Percentiles rank a stretch among this genome's conserved stretches.
phyloP scores from a whole-genome alignment of 225 moss, liverwort and hornwort species.

The Physcomitrium patens region DNA sequence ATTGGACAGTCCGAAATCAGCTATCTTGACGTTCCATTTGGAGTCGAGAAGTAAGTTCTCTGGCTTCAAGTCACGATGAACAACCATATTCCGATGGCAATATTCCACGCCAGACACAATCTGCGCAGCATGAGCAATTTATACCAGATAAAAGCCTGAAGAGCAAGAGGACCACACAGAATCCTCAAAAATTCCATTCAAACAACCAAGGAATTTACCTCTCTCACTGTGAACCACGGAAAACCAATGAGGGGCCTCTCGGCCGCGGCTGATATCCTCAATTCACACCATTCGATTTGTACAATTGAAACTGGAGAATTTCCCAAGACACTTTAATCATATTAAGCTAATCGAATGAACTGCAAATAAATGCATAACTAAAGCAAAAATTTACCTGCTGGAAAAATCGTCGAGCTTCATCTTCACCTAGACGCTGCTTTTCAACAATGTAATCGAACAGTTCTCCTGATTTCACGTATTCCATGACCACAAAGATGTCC shows the following conservation, averaged over 20 bases:
- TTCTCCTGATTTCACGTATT: constrained; percentile 52
- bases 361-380: not conserved
- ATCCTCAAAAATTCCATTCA: not conserved
- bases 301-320: not conserved
- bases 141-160: not conserved
- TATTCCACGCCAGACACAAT: constrained; percentile 63
- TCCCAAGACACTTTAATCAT: not conserved
- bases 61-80: constrained; percentile 59
- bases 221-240: not conserved
- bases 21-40: constrained; percentile 49
- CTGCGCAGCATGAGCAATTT: constrained; percentile 18
- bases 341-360: not conserved
- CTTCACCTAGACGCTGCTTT: constrained; percentile 42
- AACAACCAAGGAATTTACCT: not conserved
- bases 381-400: constrained; percentile 42
- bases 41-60: constrained; percentile 56
- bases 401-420: constrained; percentile 50
- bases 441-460: constrained; percentile 58
- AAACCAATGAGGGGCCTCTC: not conserved
- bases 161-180: not conserved
- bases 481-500: constrained; percentile 55
- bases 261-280: not conserved
- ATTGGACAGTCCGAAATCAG: constrained; percentile 58
- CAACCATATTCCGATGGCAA: constrained; percentile 60
- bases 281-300: not conserved